Conservation (phyloP, 345 rosid genomes). For the Eucalyptus tenuipes region DNA sequence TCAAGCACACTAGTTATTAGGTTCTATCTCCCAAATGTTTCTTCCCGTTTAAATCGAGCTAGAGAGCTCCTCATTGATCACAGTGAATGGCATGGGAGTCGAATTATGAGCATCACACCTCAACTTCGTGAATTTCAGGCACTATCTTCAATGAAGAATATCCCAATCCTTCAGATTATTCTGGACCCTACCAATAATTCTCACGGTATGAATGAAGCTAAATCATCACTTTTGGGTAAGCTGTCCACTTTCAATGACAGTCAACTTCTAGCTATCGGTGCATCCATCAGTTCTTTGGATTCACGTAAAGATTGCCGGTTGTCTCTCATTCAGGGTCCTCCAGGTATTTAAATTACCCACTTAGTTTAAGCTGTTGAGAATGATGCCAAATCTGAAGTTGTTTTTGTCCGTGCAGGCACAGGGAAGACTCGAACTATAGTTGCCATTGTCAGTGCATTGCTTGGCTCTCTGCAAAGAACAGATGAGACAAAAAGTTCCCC, state of each 20-base stretch:
- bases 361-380: background rate
- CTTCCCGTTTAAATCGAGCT: constrained; percentile 71
- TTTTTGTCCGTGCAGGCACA: constrained; percentile 37
- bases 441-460: constrained; percentile 84
- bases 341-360: constrained; percentile 36
- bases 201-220: constrained; percentile 12
- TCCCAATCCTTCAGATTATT: constrained; percentile 68
- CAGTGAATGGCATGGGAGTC: constrained; percentile 94
- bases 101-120: constrained; percentile 77
- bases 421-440: constrained; percentile 95
- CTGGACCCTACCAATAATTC: constrained; percentile 48
- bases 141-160: constrained; percentile 53
- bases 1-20: constrained; percentile 59
- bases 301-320: constrained; percentile 45
- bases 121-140: constrained; percentile 97
- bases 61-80: constrained; percentile 87
- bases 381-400: background rate
- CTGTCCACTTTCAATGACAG: constrained; percentile 79
- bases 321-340: constrained; percentile 98
- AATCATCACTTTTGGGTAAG: constrained; percentile 26
- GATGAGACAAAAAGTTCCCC: constrained; percentile 13
- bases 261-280: constrained; percentile 76
- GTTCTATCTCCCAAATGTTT: constrained; percentile 76
- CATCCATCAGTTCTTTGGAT: constrained; percentile 39
- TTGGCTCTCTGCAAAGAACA: constrained; percentile 44